Conservation (phyloP, 345 rosid genomes). For the Geranium rotundifolium region DNA sequence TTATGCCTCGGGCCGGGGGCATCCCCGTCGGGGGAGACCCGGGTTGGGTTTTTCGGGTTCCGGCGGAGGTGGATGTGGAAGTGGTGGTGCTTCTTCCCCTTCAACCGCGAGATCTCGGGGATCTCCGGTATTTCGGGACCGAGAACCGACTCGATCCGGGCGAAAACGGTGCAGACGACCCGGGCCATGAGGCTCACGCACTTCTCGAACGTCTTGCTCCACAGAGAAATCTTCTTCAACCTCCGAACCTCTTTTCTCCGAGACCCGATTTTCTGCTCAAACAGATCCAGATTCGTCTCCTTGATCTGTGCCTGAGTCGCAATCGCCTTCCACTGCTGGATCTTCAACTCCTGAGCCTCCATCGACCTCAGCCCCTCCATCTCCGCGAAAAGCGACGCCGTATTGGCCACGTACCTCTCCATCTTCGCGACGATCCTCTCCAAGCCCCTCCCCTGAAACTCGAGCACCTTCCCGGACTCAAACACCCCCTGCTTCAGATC, state of each 20-base stretch:
- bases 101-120: constrained; percentile 2
- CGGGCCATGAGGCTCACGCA: constrained; percentile 23
- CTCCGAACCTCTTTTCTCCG: constrained; percentile 24
- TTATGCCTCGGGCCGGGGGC: too few species aligned
- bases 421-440: constrained; percentile 23
- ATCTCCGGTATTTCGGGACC: constrained; percentile 8
- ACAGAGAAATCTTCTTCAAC: constrained; percentile 25
- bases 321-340: constrained; percentile 16
- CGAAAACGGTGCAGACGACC: constrained; percentile 15
- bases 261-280: constrained; percentile 20
- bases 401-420: constrained; percentile 25
- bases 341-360: constrained; percentile 31
- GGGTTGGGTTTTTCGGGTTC: not conserved
- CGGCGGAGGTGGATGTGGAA: not conserved
- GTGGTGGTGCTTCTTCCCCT: not conserved
- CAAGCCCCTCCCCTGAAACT: constrained; percentile 12
- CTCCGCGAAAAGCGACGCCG: constrained; percentile 20
- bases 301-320: not conserved
- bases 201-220: constrained; percentile 33
- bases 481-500: constrained; percentile 18
- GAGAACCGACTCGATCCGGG: constrained; percentile 27
- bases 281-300: constrained; percentile 12
- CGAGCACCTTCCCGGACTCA: constrained; percentile 5
- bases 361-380: constrained; percentile 23
- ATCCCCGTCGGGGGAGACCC: constrained; percentile 25